phyloP scores from a whole-genome alignment of 2,329 filamentous ascomycete species.

The Trichoderma guizhouense region DNA sequence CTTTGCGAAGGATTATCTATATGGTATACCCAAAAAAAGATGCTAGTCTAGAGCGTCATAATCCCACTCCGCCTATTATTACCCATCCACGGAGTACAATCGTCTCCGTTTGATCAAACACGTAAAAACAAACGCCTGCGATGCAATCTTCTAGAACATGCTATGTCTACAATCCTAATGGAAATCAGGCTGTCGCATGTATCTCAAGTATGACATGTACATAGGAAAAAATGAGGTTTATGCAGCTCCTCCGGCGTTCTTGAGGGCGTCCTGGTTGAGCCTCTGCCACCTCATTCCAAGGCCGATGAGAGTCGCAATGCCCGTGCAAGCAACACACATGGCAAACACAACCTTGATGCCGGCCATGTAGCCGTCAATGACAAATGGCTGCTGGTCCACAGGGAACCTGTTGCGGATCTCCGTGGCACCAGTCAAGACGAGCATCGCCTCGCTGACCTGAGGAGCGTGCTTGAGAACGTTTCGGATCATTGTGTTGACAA shows the following conservation, averaged over 20 bases:
- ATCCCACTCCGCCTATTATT: not conserved
- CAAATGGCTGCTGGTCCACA: conserved; percentile 44
- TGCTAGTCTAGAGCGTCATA: not conserved
- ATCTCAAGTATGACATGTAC: not conserved
- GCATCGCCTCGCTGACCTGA: conserved; percentile 32
- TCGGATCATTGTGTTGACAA: conserved; percentile 43
- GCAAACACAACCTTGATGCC: conserved; percentile 63
- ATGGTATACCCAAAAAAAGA: not conserved
- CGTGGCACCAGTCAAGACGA: conserved; percentile 49
- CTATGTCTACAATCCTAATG: not conserved
- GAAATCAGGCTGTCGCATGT: not conserved
- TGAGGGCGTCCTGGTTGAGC: conserved; percentile 31
- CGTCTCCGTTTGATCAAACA: not conserved
- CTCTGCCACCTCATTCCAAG: conserved; percentile 39
- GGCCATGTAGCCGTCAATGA: conserved; percentile 60
- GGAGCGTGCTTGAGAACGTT: conserved; percentile 35
- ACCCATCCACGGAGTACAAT: not conserved
- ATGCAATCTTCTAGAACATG: conserved; percentile 2
- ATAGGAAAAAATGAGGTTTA: conserved; percentile 18
- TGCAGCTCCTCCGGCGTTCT: conserved; percentile 29
- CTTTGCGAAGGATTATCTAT: conserved; percentile 3
- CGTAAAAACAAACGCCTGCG: not conserved
- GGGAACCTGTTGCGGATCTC: conserved; percentile 53
- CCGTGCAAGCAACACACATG: conserved; percentile 49
- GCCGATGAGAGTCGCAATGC: conserved; percentile 36